Base-by-base conservation (phyloP, 108 stramenopile genomes). In the Nitzschia sp. region DNA sequence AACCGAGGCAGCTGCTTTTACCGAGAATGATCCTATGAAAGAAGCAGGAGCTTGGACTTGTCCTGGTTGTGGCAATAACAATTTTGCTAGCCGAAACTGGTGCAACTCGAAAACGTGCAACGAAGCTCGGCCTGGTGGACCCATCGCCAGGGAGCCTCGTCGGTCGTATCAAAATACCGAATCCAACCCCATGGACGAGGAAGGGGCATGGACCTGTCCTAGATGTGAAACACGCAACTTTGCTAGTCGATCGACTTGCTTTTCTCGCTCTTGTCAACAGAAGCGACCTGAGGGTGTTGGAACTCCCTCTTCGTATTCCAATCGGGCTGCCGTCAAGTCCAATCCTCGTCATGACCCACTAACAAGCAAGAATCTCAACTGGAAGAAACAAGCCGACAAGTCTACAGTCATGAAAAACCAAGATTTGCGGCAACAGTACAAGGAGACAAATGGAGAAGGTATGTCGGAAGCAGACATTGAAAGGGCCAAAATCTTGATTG, bases 81-180 rank as follows among this genome's bases (percentile, higher is more conserved):
- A 63, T 41, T 72, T 72, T 65, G 71, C 71, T 14, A 63, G 63
- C 20, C 71, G 71, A 14, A 40, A 29, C 19, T 51, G 22, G 10
- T 71, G 70, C 43, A 63, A 71, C 41, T 71, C 70, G 20, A 61
- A 71, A 38, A 71, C 51, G 10, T 71, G 70, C 39, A 41, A 71
- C 39, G 37, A 71, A 42, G 21, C n/a, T n/a, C 26, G 70, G 21
- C 57, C 68, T 22, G 53, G 25, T 54, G 20, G 25, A 54, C 25
- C 22, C 53, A 17, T 50, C n/a, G 17, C n/a, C n/a, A 19, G 6
- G 6, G 19, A 6, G 10, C 20, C 22, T 24, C 53, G 25, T 0
- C 12, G 11, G 53, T 8, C 22, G 2, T 54, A 54, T 6, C 17
- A 50, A 6, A 50, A 19, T 1, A 19, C 17, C 1, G 15, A 17